Percentiles rank a stretch among this genome's conserved stretches.
Evolutionary conservation across 352 stramenopile genomes (phyloP).

Genomic region (Globisporangium camurandrum): DNA sequence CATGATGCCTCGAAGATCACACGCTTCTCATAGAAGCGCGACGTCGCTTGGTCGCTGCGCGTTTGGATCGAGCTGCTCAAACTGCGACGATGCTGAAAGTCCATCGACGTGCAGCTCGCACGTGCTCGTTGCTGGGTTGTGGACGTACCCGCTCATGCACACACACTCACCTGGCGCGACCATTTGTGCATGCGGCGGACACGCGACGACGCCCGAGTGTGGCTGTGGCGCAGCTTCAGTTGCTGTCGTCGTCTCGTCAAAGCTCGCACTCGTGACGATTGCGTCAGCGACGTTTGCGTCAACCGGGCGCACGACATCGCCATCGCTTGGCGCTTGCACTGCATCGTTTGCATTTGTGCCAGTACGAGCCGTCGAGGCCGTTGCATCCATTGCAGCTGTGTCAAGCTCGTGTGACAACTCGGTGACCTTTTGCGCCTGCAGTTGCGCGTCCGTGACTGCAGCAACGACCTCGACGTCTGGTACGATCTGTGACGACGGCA

Average conservation of each 20-base stretch:
- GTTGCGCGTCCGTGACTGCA: not conserved
- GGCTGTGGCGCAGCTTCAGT: not conserved
- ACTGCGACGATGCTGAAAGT: not conserved
- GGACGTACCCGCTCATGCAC: conserved; percentile 30
- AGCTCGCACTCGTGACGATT: not conserved
- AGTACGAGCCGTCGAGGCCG: not conserved
- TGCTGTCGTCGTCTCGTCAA: not conserved
- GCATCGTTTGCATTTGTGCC: not conserved
- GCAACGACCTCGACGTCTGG: no score
- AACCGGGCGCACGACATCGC: not conserved
- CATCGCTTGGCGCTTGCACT: not conserved
- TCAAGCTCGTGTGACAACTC: not conserved
- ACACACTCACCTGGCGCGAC: conserved; percentile 30
- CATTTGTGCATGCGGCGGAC: conserved; percentile 25
- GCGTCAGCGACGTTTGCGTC: not conserved
- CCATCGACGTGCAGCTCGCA: conserved; percentile 22
- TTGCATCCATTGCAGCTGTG: not conserved
- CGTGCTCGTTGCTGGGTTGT: conserved; percentile 14
- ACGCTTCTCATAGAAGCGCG: not conserved
- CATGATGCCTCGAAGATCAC: no score
- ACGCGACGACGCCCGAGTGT: conserved; percentile 9
- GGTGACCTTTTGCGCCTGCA: not conserved
- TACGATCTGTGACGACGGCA: not conserved
- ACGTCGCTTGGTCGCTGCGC: not conserved
- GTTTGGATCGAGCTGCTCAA: not conserved